A percentile compares a stretch with the other conserved stretches of the same genome.
These are phyloP conservation scores for Thecamonas trahens DNA, from an alignment of 78 protist genomes.

Conservation along the genomic window DNA sequence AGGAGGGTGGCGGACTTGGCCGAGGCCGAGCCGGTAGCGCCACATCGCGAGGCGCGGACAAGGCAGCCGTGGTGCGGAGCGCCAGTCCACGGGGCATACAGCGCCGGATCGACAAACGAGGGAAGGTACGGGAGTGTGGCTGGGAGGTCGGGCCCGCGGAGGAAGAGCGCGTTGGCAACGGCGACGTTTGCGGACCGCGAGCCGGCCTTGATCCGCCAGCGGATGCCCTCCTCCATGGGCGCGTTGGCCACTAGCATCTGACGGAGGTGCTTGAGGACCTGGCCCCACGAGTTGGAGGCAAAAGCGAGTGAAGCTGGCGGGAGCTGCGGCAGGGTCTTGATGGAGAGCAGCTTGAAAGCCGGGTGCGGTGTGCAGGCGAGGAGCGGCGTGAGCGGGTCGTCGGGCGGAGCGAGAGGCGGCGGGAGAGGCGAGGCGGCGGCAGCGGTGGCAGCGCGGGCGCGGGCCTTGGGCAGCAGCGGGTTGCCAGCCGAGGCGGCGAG, in stretches of 20 bases:
- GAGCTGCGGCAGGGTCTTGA: constrained; percentile 15
- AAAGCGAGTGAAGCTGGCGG: not conserved
- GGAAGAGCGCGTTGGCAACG: not conserved
- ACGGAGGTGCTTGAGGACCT: not conserved
- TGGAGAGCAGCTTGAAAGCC: constrained; percentile 11
- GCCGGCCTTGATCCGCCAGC: too few relatives aligned
- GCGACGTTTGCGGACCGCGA: too few relatives aligned
- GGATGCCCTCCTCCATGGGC: constrained; percentile 8
- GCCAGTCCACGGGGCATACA: not conserved
- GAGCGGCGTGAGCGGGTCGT: not conserved
- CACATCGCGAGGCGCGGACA: too few relatives aligned
- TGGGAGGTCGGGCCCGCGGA: not conserved
- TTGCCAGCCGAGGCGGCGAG: not conserved
- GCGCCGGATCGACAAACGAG: not conserved
- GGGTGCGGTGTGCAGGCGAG: not conserved
- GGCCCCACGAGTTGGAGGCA: constrained; percentile 6
- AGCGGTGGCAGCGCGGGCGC: too few relatives aligned
- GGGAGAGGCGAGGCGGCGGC: not conserved
- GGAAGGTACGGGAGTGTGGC: too few relatives aligned
- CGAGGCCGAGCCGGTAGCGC: too few relatives aligned
- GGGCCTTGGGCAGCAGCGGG: too few relatives aligned
- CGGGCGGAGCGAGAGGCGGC: not conserved
- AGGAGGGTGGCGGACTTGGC: not conserved
- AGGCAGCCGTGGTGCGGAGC: not conserved
- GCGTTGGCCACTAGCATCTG: not conserved